A percentile compares a stretch with the other conserved stretches of the same genome.
Evolutionary conservation across 306 rosid species (phyloP).

Genomic region (Pterocarpus santalinus): DNA sequence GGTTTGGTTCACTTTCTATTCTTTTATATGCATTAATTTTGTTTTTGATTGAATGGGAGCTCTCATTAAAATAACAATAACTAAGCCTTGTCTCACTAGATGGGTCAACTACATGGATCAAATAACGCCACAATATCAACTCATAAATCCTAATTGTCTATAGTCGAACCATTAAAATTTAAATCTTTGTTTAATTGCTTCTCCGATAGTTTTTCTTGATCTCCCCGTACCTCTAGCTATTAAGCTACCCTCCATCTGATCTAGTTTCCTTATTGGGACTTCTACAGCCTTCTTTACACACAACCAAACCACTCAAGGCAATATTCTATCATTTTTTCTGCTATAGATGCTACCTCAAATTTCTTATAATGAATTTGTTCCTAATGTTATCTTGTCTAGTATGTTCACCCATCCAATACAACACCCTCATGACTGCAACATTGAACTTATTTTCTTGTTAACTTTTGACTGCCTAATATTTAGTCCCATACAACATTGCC

Average conservation of each 20-base stretch:
- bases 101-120: neutral
- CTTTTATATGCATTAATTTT: neutral
- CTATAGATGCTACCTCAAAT: neutral
- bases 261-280: neutral
- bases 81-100: too few species aligned
- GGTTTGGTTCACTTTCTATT: slow-evolving; percentile 26
- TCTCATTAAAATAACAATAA: too few species aligned
- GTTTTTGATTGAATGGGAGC: neutral
- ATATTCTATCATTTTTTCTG: too few species aligned
- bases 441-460: too few species aligned
- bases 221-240: neutral
- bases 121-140: neutral
- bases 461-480: too few species aligned
- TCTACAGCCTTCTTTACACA: neutral
- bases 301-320: too few species aligned
- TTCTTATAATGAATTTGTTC: neutral
- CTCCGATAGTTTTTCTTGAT: neutral
- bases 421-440: too few species aligned
- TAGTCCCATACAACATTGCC: too few species aligned
- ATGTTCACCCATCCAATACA: too few species aligned
- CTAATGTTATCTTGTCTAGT: neutral
- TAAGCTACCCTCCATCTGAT: neutral
- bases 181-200: too few species aligned
- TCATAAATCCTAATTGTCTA: too few species aligned
- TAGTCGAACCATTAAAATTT: neutral